A percentile compares a stretch with the other conserved stretches of the same genome.
Evolutionary conservation across 257 asterid genomes (phyloP).

Genomic region (Rauvolfia tetraphylla): DNA sequence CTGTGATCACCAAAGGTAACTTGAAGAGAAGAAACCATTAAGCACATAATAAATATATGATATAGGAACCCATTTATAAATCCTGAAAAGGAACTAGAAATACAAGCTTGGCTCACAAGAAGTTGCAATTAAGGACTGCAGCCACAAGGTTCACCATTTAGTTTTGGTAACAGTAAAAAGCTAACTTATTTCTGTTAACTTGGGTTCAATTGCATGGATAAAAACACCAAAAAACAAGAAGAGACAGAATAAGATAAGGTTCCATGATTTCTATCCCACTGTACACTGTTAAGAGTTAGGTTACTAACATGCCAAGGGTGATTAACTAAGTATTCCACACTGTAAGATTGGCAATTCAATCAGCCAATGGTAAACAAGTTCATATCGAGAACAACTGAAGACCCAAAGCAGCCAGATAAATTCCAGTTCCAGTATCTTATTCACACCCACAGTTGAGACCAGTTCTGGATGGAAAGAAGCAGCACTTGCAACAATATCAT

Average conservation of each 20-base stretch:
- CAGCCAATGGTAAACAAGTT: neutral
- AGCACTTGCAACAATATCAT: neutral
- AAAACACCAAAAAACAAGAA: too few relatives aligned
- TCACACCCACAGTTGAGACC: too few relatives aligned
- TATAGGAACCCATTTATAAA: neutral
- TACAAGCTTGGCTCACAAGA: neutral
- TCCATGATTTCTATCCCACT: neutral
- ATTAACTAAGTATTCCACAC: neutral
- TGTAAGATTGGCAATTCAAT: neutral
- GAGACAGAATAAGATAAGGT: neutral
- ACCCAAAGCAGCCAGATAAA: neutral
- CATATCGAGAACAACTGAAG: neutral
- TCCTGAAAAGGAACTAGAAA: neutral
- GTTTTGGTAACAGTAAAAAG: neutral
- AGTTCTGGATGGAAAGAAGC: neutral
- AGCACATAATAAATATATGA: neutral
- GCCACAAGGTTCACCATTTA: neutral
- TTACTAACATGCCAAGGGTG: neutral
- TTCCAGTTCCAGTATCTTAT: too few relatives aligned
- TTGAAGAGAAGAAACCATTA: neutral
- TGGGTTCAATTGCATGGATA: neutral
- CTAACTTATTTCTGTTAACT: neutral
- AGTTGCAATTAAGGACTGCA: neutral
- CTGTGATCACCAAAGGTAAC: neutral
- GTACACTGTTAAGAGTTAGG: neutral